Percentiles rank a stretch among this genome's conserved stretches.
phyloP scores from a whole-genome alignment of 2,329 filamentous ascomycete species.

The Hypoxylon sp. region DNA sequence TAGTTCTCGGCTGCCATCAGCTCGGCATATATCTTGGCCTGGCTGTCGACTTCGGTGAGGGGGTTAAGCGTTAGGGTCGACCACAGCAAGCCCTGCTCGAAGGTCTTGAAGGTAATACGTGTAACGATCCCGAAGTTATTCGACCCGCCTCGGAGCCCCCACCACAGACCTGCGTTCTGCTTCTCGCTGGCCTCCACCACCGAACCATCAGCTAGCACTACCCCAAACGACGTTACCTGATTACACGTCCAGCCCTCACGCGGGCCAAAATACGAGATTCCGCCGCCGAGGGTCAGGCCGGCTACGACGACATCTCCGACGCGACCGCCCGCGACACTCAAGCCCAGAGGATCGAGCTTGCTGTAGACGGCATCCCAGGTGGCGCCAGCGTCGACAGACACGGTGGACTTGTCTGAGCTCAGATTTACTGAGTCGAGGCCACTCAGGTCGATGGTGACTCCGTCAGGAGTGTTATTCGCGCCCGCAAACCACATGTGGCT shows the following conservation, averaged over 20 bases:
- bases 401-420: conserved; percentile 54
- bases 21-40: conserved; percentile 5
- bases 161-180: conserved; percentile 38
- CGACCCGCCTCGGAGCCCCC: conserved; percentile 40
- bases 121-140: conserved; percentile 50
- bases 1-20: conserved; percentile 20
- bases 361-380: conserved; percentile 62
- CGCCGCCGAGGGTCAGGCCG: conserved; percentile 37
- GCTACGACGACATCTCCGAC: conserved; percentile 35
- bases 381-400: conserved; percentile 59
- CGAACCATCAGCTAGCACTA: conserved; percentile 32
- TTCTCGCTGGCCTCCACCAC: conserved; percentile 32
- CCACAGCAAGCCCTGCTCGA: conserved; percentile 42
- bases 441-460: conserved; percentile 62
- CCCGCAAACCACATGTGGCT: conserved; percentile 65
- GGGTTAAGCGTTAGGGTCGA: conserved; percentile 17
- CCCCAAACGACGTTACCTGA: conserved; percentile 18
- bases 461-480: conserved; percentile 59
- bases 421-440: conserved; percentile 57
- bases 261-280: conserved; percentile 36
- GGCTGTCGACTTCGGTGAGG: conserved; percentile 20
- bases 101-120: conserved; percentile 35
- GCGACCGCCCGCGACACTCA: conserved; percentile 37
- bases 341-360: conserved; percentile 57
- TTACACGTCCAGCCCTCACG: conserved; percentile 44